Evolutionary conservation across 1,139 yeast species (phyloP).

Genomic region (Pichia kudriavzevii): DNA sequence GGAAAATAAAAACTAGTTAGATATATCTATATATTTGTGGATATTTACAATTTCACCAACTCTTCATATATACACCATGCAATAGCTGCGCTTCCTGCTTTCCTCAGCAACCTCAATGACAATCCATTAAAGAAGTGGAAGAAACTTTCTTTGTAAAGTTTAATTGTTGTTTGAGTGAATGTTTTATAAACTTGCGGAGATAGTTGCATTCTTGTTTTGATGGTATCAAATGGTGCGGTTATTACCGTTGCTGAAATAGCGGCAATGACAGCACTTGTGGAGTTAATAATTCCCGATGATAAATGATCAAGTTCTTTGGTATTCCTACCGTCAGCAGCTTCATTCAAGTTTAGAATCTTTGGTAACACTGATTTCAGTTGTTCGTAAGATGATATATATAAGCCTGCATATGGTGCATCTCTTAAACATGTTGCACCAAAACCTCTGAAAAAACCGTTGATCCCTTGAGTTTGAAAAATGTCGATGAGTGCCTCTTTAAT

Average conservation of each 20-base stretch:
- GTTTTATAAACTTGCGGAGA: constrained; percentile 39
- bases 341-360: constrained; percentile 8
- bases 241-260: constrained; percentile 76
- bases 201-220: constrained; percentile 85
- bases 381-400: constrained; percentile 81
- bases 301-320: constrained; percentile 25
- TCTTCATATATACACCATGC: constrained; percentile 98
- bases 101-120: constrained; percentile 70
- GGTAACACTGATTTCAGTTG: constrained; percentile 43
- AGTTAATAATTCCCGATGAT: constrained; percentile 54
- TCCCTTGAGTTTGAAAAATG: constrained; percentile 45
- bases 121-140: constrained; percentile 73
- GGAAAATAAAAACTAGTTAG: too few species aligned
- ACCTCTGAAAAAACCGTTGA: constrained; percentile 75
- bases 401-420: constrained; percentile 95
- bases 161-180: constrained; percentile 33
- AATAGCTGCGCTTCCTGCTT: constrained; percentile 88
- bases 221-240: constrained; percentile 93
- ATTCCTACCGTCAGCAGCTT: not conserved
- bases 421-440: constrained; percentile 80
- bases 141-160: constrained; percentile 48
- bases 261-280: constrained; percentile 63
- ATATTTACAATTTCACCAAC: constrained; percentile 45
- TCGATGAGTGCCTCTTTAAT: constrained; percentile 54
- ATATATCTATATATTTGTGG: too few species aligned